Conservation (phyloP, 768 basidiomycete species). For the Termitomyces heimii region DNA sequence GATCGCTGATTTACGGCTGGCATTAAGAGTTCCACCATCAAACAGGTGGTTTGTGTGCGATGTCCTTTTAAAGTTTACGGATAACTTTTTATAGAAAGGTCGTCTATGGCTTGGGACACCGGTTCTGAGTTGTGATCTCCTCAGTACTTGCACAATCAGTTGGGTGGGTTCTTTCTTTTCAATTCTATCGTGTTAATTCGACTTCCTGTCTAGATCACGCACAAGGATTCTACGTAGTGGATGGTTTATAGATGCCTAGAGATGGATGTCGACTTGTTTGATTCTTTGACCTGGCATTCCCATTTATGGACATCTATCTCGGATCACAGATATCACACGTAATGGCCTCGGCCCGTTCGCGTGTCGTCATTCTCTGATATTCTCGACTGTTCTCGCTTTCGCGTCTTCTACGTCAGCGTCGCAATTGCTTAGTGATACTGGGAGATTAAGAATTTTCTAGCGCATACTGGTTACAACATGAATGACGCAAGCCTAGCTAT, state of each 20-base stretch:
- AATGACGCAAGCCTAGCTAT: background rate
- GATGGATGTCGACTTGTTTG: too few relatives aligned
- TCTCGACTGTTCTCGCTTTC: background rate
- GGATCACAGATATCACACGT: background rate
- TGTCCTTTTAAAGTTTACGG: too few relatives aligned
- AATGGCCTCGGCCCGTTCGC: background rate
- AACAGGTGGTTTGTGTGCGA: too few relatives aligned
- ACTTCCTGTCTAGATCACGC: background rate
- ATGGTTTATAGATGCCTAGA: background rate
- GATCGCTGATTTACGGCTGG: too few relatives aligned
- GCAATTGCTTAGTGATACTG: background rate
- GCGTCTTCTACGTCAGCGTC: background rate
- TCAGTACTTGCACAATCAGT: background rate
- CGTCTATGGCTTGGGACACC: conserved; percentile 1
- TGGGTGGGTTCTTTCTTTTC: background rate
- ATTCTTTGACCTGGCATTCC: background rate
- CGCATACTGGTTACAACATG: background rate
- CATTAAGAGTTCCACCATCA: too few relatives aligned
- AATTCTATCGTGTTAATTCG: background rate
- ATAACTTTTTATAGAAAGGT: too few relatives aligned
- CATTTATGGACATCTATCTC: background rate
- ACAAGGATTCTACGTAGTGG: background rate
- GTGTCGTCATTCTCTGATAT: background rate
- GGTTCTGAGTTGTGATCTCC: background rate
- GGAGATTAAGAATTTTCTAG: background rate